Conservation (phyloP, 2,329 filamentous ascomycete genomes). For the Metarhizium album region DNA sequence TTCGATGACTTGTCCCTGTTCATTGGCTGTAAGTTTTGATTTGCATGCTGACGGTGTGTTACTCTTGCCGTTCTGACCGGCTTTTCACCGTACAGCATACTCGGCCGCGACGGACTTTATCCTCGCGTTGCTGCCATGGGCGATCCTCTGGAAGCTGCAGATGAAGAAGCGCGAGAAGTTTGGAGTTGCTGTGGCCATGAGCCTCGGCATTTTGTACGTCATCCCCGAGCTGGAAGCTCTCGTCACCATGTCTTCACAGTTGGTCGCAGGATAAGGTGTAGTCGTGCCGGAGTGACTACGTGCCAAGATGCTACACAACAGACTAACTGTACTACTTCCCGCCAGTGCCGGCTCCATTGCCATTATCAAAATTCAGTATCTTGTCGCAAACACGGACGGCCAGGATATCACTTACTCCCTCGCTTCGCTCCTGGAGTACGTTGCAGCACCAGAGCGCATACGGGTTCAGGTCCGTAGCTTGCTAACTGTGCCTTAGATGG, state of each 20-base stretch:
- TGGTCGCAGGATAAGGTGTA: too few species aligned
- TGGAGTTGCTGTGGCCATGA: slow-evolving; percentile 7
- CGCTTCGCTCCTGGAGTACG: slow-evolving; percentile 4
- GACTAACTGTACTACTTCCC: neutral
- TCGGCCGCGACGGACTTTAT: slow-evolving; percentile 7
- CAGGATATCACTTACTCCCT: slow-evolving; percentile 7
- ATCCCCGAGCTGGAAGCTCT: neutral
- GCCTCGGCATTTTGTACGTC: slow-evolving; percentile 7
- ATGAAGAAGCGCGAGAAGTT: slow-evolving; percentile 7
- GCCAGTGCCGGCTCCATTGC: slow-evolving; percentile 5
- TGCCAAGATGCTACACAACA: neutral
- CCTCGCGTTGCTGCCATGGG: slow-evolving; percentile 6
- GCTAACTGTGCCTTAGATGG: slow-evolving; percentile 3
- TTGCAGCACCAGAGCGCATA: neutral
- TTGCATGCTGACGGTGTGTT: too few species aligned
- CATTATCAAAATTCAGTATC: slow-evolving; percentile 6
- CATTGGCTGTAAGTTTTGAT: slow-evolving; percentile 5
- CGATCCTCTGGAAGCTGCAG: slow-evolving; percentile 6
- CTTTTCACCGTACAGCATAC: neutral
- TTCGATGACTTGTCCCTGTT: slow-evolving; percentile 4
- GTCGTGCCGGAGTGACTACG: neutral
- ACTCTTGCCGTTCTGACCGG: neutral
- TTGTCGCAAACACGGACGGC: slow-evolving; percentile 4
- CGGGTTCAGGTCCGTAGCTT: neutral
- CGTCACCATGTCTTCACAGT: too few species aligned